Conservation (phyloP, 2,329 filamentous ascomycete genomes). For the Colletotrichum zoysiae region DNA sequence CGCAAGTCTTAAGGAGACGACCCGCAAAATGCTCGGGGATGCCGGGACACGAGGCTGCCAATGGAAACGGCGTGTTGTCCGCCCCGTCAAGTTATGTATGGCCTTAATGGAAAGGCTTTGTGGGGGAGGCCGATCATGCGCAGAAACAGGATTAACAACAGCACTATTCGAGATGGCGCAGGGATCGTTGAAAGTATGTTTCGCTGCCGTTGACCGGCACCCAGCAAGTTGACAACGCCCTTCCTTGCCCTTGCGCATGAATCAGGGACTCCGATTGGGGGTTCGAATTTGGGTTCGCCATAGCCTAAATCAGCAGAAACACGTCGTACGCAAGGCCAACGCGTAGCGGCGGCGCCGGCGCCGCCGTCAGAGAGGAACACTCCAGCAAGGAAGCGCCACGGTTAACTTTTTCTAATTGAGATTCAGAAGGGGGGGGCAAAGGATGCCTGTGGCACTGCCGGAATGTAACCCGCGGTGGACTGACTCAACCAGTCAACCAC, state of each 20-base stretch:
- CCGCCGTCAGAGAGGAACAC: not conserved
- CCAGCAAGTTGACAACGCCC: not conserved
- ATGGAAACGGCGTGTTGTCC: not conserved
- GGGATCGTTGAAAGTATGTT: slow-evolving; percentile 19
- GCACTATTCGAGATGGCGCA: not conserved
- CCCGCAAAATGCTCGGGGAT: slow-evolving; percentile 1
- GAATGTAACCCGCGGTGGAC: not conserved
- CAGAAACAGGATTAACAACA: slow-evolving; percentile 12
- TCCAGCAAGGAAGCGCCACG: not conserved
- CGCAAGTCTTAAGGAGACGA: not conserved
- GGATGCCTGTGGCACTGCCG: not conserved
- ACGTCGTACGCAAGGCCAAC: not conserved
- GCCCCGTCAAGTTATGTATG: not conserved
- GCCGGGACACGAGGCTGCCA: slow-evolving; percentile 14
- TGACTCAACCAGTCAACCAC: not conserved
- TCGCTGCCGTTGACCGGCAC: not conserved
- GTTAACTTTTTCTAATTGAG: slow-evolving; percentile 15
- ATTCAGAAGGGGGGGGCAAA: not conserved
- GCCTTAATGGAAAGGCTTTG: not conserved
- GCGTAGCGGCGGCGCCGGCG: not conserved
- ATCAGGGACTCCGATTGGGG: not conserved
- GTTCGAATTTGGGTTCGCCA: slow-evolving; percentile 6
- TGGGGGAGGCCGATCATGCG: not conserved
- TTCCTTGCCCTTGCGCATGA: not conserved
- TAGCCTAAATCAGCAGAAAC: slow-evolving; percentile 3